phyloP scores from a whole-genome alignment of 2,329 filamentous ascomycete genomes.

The Exophiala xenobiotica region DNA sequence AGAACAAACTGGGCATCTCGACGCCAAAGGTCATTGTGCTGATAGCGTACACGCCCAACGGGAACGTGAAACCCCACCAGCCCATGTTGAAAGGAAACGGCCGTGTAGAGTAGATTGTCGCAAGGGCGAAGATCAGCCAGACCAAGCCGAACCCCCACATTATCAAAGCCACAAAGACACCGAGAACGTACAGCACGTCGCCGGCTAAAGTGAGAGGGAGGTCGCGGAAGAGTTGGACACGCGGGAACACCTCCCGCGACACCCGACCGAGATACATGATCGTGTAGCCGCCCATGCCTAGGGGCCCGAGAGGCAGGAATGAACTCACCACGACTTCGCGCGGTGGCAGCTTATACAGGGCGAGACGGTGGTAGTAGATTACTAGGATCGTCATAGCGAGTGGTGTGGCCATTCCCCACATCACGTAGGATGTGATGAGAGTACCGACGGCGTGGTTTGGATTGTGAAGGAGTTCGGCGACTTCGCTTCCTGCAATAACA shows the following conservation, averaged over 20 bases:
- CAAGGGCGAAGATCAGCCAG: slow-evolving; percentile 43
- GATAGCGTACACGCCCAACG: slow-evolving; percentile 57
- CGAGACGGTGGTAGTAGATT: slow-evolving; percentile 69
- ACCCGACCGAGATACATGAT: slow-evolving; percentile 54
- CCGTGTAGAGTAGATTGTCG: slow-evolving; percentile 36
- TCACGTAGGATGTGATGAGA: slow-evolving; percentile 64
- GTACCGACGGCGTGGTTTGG: slow-evolving; percentile 60
- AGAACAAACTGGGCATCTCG: slow-evolving; percentile 57
- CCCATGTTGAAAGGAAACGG: slow-evolving; percentile 61
- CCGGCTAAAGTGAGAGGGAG: slow-evolving; percentile 32
- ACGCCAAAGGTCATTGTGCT: slow-evolving; percentile 45
- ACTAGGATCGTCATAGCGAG: slow-evolving; percentile 64
- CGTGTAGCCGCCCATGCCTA: slow-evolving; percentile 65
- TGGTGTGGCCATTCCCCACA: slow-evolving; percentile 62
- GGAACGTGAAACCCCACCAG: slow-evolving; percentile 64
- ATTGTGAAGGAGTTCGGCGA: slow-evolving; percentile 58
- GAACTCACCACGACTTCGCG: slow-evolving; percentile 67
- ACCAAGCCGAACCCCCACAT: slow-evolving; percentile 43
- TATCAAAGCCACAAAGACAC: slow-evolving; percentile 39
- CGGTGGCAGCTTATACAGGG: slow-evolving; percentile 66
- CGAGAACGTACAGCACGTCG: slow-evolving; percentile 37
- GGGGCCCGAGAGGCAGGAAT: slow-evolving; percentile 66
- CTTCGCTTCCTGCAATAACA: slow-evolving; percentile 43
- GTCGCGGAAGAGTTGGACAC: slow-evolving; percentile 31
- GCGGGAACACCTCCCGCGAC: slow-evolving; percentile 40